A percentile compares a stretch with the other conserved stretches of the same genome.
phyloP scores from a whole-genome alignment of 2,329 filamentous ascomycete genomes.

The Monilinia laxa region DNA sequence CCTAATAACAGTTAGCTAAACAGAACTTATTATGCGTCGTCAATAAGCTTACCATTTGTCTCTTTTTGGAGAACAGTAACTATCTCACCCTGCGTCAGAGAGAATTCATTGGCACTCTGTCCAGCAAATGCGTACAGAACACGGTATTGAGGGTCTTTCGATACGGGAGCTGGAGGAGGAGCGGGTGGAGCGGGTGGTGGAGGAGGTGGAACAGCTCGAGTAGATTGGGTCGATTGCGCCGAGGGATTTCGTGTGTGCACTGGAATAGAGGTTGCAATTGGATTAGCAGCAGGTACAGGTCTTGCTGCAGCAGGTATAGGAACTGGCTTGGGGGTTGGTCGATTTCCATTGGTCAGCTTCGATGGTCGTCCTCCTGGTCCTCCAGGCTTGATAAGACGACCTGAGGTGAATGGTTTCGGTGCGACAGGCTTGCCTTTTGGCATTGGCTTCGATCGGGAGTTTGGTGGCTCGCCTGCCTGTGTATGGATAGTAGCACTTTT shows the following conservation, averaged over 20 bases:
- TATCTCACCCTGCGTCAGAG: constrained; percentile 74
- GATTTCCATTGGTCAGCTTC: constrained; percentile 55
- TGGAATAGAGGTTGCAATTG: constrained; percentile 44
- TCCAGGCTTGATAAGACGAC: constrained; percentile 87
- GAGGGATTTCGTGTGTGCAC: constrained; percentile 55
- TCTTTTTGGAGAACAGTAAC: constrained; percentile 93
- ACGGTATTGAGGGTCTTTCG: constrained; percentile 76
- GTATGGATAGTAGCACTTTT: constrained; percentile 93
- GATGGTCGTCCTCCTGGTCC: constrained; percentile 81
- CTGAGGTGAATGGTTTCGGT: constrained; percentile 86
- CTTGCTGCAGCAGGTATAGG: constrained; percentile 26
- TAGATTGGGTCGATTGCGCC: constrained; percentile 39
- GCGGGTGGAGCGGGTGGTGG: constrained; percentile 64
- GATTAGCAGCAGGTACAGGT: constrained; percentile 24
- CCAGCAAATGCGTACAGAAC: constrained; percentile 91
- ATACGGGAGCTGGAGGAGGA: constrained; percentile 62
- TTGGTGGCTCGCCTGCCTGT: constrained; percentile 76
- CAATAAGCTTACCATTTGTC: constrained; percentile 71
- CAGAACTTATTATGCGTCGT: constrained; percentile 9
- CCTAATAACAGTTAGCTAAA: constrained; percentile 55
- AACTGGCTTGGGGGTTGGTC: constrained; percentile 39
- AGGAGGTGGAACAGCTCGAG: constrained; percentile 49
- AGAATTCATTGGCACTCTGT: constrained; percentile 80
- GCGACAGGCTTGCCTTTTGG: constrained; percentile 84
- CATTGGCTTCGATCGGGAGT: constrained; percentile 77